phyloP scores from a whole-genome alignment of 805 yeast genomes.

The Metschnikowia peoriensis region DNA sequence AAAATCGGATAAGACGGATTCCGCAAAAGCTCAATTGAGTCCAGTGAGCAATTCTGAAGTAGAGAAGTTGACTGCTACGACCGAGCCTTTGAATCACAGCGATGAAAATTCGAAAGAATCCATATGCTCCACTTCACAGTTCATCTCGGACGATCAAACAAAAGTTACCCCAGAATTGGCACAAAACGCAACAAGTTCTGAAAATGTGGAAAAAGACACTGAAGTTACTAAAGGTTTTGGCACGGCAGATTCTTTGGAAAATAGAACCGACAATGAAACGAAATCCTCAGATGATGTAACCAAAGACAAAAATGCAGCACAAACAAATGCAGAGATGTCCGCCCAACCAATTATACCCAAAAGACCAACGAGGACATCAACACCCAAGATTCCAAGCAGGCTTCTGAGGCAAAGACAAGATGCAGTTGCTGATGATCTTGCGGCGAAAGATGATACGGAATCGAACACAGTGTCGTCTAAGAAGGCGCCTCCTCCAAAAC shows the following conservation, averaged over 20 bases:
- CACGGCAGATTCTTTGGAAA: too few relatives aligned
- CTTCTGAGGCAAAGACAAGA: not conserved
- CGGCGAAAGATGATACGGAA: too few relatives aligned
- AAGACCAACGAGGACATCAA: slow-evolving; percentile 6
- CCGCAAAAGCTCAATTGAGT: not conserved
- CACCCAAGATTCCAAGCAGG: slow-evolving; percentile 6
- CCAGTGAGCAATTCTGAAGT: not conserved
- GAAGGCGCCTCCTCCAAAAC: slow-evolving; percentile 59
- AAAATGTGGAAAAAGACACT: too few relatives aligned
- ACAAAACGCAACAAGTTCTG: too few relatives aligned
- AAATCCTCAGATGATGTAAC: not conserved
- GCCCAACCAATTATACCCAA: slow-evolving; percentile 9
- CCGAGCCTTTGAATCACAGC: not conserved
- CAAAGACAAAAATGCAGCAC: not conserved
- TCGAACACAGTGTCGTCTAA: not conserved
- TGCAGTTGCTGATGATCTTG: not conserved
- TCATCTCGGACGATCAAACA: too few relatives aligned
- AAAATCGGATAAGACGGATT: not conserved
- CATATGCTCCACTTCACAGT: too few relatives aligned
- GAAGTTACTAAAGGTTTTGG: too few relatives aligned
- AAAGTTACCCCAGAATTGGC: too few relatives aligned
- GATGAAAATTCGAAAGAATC: not conserved
- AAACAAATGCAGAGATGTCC: not conserved
- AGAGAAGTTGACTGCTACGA: not conserved
- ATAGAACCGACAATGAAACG: not conserved